Evolutionary conservation across 1,139 yeast species (phyloP).

Genomic region (Insectozyma bohioensis): DNA sequence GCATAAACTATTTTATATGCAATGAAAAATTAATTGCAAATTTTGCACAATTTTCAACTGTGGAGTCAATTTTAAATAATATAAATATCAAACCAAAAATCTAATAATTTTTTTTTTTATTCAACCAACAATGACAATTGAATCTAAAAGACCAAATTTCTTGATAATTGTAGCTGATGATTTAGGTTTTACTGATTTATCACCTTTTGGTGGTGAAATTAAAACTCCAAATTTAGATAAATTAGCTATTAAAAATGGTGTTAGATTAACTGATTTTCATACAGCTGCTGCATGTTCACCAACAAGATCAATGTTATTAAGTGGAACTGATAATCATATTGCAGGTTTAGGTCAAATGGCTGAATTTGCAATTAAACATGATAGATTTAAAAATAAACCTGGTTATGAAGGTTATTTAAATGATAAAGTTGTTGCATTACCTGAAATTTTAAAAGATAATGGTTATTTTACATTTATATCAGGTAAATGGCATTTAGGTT

Average conservation of each 20-base stretch:
- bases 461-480: slow-evolving; percentile 50
- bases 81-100: background rate
- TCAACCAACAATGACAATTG: slow-evolving; percentile 7
- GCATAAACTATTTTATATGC: too few species aligned
- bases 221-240: slow-evolving; percentile 51
- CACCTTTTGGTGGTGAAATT: slow-evolving; percentile 60
- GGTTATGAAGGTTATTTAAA: slow-evolving; percentile 61
- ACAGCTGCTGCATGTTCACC: slow-evolving; percentile 69
- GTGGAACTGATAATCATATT: slow-evolving; percentile 62
- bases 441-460: slow-evolving; percentile 49
- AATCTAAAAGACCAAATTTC: slow-evolving; percentile 39
- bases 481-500: slow-evolving; percentile 63
- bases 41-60: too few species aligned
- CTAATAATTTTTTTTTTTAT: background rate
- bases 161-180: slow-evolving; percentile 62
- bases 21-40: too few species aligned
- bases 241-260: slow-evolving; percentile 41
- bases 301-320: slow-evolving; percentile 59
- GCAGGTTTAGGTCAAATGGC: slow-evolving; percentile 65
- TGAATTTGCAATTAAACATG: slow-evolving; percentile 40
- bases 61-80: background rate
- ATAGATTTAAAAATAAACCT: slow-evolving; percentile 44
- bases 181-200: slow-evolving; percentile 58
- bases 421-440: slow-evolving; percentile 51
- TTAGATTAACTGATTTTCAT: slow-evolving; percentile 56